Conservation (phyloP, 257 asterid genomes). For the Knoxia roxburghii region DNA sequence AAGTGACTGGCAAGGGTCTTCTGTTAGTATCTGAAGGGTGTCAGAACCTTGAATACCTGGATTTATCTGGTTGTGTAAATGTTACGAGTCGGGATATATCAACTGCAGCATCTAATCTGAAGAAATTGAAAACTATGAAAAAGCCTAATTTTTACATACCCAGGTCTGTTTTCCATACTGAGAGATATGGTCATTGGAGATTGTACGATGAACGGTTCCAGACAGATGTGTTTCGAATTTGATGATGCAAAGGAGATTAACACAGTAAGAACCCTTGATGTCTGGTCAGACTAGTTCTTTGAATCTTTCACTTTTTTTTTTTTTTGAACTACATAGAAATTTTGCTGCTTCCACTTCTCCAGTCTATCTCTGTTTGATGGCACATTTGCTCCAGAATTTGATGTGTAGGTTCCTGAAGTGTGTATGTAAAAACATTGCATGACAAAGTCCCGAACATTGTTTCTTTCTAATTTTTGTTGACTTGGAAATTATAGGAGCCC, state of each 20-base stretch:
- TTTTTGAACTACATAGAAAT: too few relatives aligned
- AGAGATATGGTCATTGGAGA: conserved; percentile 81
- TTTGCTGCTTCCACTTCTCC: not conserved
- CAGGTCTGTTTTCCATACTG: conserved; percentile 46
- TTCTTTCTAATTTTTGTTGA: not conserved
- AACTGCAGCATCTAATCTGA: conserved; percentile 41
- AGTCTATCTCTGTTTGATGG: not conserved
- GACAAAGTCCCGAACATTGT: not conserved
- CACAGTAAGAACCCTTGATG: not conserved
- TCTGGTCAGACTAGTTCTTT: not conserved
- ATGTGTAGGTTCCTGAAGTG: not conserved
- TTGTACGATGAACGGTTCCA: conserved; percentile 82
- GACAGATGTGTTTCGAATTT: conserved; percentile 70
- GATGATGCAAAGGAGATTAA: conserved; percentile 16
- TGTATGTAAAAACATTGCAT: not conserved
- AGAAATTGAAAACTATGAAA: conserved; percentile 52
- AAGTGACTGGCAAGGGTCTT: conserved; percentile 65
- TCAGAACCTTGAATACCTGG: conserved; percentile 51
- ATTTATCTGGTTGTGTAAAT: conserved; percentile 66
- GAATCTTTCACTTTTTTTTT: not conserved
- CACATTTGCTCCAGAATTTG: not conserved
- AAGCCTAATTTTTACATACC: conserved; percentile 71
- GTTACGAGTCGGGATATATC: conserved; percentile 59
- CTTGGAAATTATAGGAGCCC: not conserved
- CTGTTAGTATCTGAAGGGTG: conserved; percentile 59